Evolutionary conservation across 192 early-diverging fungal species (phyloP).

Genomic region (Umbelopsis sp.): DNA sequence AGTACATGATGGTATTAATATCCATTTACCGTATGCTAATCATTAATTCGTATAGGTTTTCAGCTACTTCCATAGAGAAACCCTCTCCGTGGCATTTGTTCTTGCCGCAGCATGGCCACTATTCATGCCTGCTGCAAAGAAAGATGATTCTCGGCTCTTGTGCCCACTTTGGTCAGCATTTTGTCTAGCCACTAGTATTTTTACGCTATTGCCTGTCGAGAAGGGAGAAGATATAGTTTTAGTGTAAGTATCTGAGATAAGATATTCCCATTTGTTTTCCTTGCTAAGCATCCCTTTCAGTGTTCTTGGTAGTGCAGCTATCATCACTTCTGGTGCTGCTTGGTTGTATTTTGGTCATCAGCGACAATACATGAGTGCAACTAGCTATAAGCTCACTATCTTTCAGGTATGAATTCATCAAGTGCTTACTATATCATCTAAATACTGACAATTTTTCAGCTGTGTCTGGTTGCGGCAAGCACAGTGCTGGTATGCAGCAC

Average conservation of each 20-base stretch:
- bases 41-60: slow-evolving; percentile 55
- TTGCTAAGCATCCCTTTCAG: slow-evolving; percentile 27
- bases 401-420: slow-evolving; percentile 4
- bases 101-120: slow-evolving; percentile 72
- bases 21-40: no score
- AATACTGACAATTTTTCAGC: neutral
- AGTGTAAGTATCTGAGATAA: slow-evolving; percentile 54
- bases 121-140: slow-evolving; percentile 49
- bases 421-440: no score
- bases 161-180: slow-evolving; percentile 65
- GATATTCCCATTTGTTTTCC: no score
- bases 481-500: slow-evolving; percentile 67
- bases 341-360: slow-evolving; percentile 9
- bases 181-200: slow-evolving; percentile 77
- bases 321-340: slow-evolving; percentile 32
- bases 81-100: slow-evolving; percentile 66
- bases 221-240: slow-evolving; percentile 72
- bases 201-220: slow-evolving; percentile 90
- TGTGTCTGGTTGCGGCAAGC: slow-evolving; percentile 52
- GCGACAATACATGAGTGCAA: neutral
- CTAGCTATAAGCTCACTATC: neutral
- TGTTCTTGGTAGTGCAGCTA: slow-evolving; percentile 45
- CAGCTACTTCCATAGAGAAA: slow-evolving; percentile 82
- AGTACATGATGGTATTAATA: neutral
- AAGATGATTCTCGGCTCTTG: slow-evolving; percentile 43